Conservation (phyloP, 805 yeast genomes). For the Candida peoriensis region DNA sequence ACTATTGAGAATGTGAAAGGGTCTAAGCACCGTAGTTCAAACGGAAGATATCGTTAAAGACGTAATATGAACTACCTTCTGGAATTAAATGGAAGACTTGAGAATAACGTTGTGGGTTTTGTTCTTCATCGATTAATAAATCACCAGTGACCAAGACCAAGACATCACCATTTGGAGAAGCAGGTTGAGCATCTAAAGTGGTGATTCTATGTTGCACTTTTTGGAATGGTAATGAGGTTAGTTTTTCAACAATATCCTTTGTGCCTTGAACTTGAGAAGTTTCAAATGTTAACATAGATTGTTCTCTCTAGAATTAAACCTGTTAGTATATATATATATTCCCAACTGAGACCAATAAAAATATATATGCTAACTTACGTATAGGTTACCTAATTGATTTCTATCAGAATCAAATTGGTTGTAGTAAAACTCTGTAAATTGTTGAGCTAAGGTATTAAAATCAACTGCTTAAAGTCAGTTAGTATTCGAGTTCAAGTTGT, state of each 20-base stretch:
- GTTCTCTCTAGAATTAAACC: conserved; percentile 78
- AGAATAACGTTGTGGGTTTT: conserved; percentile 91
- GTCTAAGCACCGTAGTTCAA: conserved; percentile 67
- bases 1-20: background rate
- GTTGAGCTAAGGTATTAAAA: conserved; percentile 51
- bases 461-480: conserved; percentile 32
- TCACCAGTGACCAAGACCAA: conserved; percentile 98
- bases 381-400: conserved; percentile 84
- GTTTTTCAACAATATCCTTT: conserved; percentile 86
- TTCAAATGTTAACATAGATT: conserved; percentile 97
- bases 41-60: conserved; percentile 95
- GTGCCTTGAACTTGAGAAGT: conserved; percentile 93
- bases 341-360: background rate
- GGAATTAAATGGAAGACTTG: conserved; percentile 97
- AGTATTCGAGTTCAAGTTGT: background rate
- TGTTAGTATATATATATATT: background rate
- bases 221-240: conserved; percentile 82
- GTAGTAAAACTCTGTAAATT: conserved; percentile 92
- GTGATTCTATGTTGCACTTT: conserved; percentile 92
- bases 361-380: conserved; percentile 38
- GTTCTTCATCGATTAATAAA: conserved; percentile 85
- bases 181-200: conserved; percentile 97
- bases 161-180: conserved; percentile 86
- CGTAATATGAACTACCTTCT: conserved; percentile 86
- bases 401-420: conserved; percentile 92